Base-by-base conservation (phyloP, 2,329 filamentous ascomycete genomes). In the Pseudogymnoascus sp. region DNA sequence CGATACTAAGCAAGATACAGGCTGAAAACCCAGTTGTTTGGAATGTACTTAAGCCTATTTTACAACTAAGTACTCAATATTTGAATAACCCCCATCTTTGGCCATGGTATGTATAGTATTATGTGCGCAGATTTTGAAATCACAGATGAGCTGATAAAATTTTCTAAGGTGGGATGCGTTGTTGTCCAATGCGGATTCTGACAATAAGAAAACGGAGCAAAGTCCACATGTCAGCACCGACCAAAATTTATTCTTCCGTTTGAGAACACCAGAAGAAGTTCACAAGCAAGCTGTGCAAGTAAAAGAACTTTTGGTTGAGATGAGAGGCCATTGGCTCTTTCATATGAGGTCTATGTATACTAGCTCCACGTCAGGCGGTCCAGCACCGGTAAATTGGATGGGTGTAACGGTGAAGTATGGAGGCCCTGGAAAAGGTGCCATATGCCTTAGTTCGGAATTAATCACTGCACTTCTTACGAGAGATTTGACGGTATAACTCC, bases 31-130 rank as follows among this genome's bases (percentile, higher is more conserved):
- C 8, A 33, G 13, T 31, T 19, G 11, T 56, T 14, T 56, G 50
- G 50, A 4, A 33, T 6, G 50, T 5, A 33, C 50, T 56, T 19
- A 33, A 33, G 50, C 29, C 50, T 33, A 8, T 56, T 31, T 33
- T 56, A 21, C 26, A 56, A 56, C 50, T 56, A 13, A 8, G n/a
- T 16, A 19, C 50, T 33, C 16, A 3, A 21, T 56, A 33, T 33
- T 56, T 56, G 50, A n/a, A 33, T 56, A 56, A 56, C 29, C 16
- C 50, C 3, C n/a, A 56, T 56, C 50, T 56, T 19, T 56, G 50
- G 50, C 50, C 50, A 16, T 56, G 50, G 50, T 56, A 56, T 7
- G 50, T 56, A 56, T 6, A 33, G 26, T 26, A 14, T 33, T 56
- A 5, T 21, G 11, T 19, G 26, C 14, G 47, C 44, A 16, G 50